Percentiles rank a stretch among this genome's conserved stretches.
Evolutionary conservation across 192 early-diverging fungal species (phyloP).

Genomic region (Gryganskiella cystojenkinii): DNA sequence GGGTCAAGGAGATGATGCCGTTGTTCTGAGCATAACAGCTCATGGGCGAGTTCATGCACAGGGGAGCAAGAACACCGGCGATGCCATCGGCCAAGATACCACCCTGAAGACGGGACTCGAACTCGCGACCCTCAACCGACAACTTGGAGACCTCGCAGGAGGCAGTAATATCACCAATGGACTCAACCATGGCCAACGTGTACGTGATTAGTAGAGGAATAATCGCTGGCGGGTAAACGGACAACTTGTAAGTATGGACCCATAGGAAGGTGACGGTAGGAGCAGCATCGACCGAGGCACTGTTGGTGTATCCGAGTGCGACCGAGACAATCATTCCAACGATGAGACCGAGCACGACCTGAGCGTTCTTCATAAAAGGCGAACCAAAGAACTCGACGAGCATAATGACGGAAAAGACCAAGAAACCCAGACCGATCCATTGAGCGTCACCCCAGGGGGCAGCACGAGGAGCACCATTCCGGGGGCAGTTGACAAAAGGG

Average conservation of each 20-base stretch:
- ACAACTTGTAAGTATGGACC: conserved; percentile 58
- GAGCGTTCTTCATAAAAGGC: conserved; percentile 65
- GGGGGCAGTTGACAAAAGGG: conserved; percentile 58
- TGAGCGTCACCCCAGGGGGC: conserved; percentile 61
- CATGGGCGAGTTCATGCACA: conserved; percentile 61
- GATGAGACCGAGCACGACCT: conserved; percentile 60
- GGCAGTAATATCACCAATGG: conserved; percentile 66
- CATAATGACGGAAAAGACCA: conserved; percentile 60
- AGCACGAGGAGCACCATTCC: conserved; percentile 56
- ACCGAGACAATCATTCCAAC: conserved; percentile 63
- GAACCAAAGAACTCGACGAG: conserved; percentile 65
- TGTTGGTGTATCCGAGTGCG: conserved; percentile 60
- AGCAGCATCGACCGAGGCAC: conserved; percentile 50
- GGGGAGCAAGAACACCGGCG: conserved; percentile 50
- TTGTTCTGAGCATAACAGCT: conserved; percentile 68
- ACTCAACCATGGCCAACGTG: conserved; percentile 58
- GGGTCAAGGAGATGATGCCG: conserved; percentile 65
- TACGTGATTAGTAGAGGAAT: conserved; percentile 62
- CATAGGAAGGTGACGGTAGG: conserved; percentile 64
- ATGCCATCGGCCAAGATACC: conserved; percentile 64
- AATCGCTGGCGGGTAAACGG: conserved; percentile 60
- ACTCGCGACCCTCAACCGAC: conserved; percentile 62
- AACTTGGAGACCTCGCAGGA: conserved; percentile 64
- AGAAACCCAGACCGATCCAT: conserved; percentile 61
- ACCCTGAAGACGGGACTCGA: conserved; percentile 65